Conservation (phyloP, 2,329 filamentous ascomycete species). For the Incumbomyces delicatus region DNA sequence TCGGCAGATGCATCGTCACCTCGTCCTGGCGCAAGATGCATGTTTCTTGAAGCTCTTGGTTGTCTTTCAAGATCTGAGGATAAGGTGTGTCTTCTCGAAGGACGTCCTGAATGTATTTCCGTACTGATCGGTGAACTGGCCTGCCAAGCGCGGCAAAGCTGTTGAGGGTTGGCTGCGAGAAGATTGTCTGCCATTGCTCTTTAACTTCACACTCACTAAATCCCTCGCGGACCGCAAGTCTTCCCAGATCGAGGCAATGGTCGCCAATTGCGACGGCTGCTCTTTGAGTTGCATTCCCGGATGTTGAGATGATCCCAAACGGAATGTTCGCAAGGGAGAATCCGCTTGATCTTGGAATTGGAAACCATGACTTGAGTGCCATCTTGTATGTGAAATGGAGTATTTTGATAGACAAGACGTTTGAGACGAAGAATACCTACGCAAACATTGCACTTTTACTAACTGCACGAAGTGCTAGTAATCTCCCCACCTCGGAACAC, state of each 20-base stretch:
- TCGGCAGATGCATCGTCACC: conserved; percentile 59
- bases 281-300: conserved; percentile 45
- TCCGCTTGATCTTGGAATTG: conserved; percentile 50
- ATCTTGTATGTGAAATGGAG: conserved; percentile 5
- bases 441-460: too few relatives aligned
- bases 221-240: conserved; percentile 49
- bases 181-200: conserved; percentile 41
- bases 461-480: too few relatives aligned
- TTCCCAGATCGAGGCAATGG: conserved; percentile 58
- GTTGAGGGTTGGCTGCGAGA: conserved; percentile 58
- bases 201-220: conserved; percentile 51
- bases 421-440: too few relatives aligned
- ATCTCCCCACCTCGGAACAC: too few relatives aligned
- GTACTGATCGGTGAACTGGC: conserved; percentile 57
- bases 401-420: too few relatives aligned
- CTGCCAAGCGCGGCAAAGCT: conserved; percentile 64
- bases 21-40: conserved; percentile 51
- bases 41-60: conserved; percentile 46
- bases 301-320: conserved; percentile 68
- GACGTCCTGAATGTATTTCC: conserved; percentile 58
- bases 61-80: conserved; percentile 54
- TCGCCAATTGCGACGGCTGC: conserved; percentile 64
- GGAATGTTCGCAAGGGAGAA: conserved; percentile 75
- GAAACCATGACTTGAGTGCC: conserved; percentile 47
- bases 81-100: conserved; percentile 51